Percentiles rank a stretch among this genome's conserved stretches.
phyloP scores from a whole-genome alignment of 768 basidiomycete species.

The Nevesoporus exiguus region DNA sequence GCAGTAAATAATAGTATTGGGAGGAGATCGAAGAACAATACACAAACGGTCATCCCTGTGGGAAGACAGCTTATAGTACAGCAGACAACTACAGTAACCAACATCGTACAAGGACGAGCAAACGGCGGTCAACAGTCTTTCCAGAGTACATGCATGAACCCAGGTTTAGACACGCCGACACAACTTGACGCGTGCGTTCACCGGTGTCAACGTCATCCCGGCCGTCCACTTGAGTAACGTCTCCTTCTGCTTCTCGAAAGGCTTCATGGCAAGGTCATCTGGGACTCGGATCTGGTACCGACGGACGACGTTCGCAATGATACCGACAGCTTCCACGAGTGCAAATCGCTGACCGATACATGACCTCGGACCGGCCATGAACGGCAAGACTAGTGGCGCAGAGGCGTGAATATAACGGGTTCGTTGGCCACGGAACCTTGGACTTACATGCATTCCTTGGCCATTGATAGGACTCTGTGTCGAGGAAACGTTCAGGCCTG shows the following conservation, averaged over 20 bases:
- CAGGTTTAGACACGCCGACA: constrained; percentile 12
- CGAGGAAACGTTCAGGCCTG: constrained; percentile 49
- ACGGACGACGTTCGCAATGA: constrained; percentile 44
- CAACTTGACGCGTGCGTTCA: constrained; percentile 25
- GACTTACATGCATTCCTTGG: constrained; percentile 33
- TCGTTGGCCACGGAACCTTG: not conserved
- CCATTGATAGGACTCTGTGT: constrained; percentile 48
- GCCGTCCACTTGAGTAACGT: constrained; percentile 37
- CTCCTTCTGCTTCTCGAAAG: constrained; percentile 34
- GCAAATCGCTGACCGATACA: constrained; percentile 53
- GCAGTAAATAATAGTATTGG: too few relatives aligned
- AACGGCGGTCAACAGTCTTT: too few relatives aligned
- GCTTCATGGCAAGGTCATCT: constrained; percentile 28
- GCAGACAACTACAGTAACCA: too few relatives aligned
- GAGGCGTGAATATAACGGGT: not conserved
- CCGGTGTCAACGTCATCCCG: constrained; percentile 35
- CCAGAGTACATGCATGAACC: too few relatives aligned
- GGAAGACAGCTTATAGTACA: too few relatives aligned
- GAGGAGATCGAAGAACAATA: too few relatives aligned
- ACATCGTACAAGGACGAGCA: too few relatives aligned
- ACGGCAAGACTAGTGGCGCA: constrained; percentile 37
- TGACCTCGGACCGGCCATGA: constrained; percentile 42
- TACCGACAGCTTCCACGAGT: constrained; percentile 38
- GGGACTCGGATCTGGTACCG: constrained; percentile 42
- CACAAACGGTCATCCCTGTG: too few relatives aligned